Evolutionary conservation across 148 eudicot genomes (phyloP).

Genomic region (Polygonum maritimum): DNA sequence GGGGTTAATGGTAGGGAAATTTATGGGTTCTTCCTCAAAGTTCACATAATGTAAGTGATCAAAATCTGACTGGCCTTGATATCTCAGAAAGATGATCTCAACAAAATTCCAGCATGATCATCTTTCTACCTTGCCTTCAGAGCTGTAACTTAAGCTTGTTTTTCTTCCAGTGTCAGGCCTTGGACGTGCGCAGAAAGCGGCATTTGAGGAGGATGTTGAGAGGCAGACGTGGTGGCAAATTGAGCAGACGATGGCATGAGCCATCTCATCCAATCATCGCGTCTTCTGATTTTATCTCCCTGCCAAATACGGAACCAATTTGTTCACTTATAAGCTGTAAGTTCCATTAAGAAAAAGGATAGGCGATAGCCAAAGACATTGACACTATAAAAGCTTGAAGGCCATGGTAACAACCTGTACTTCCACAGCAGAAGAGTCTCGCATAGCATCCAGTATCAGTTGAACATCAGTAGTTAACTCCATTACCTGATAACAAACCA

Average conservation of each 20-base stretch:
- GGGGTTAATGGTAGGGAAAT: background rate
- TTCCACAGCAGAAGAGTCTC: constrained; percentile 28
- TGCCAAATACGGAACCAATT: constrained; percentile 12
- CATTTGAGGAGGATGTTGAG: constrained; percentile 22
- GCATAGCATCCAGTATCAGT: constrained; percentile 25
- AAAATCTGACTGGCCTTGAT: constrained; percentile 21
- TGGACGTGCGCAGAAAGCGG: constrained; percentile 26
- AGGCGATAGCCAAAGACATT: background rate
- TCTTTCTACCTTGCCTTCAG: background rate
- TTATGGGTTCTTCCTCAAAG: background rate
- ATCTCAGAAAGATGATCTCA: constrained; percentile 30
- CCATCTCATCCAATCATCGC: constrained; percentile 66
- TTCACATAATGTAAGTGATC: constrained; percentile 9
- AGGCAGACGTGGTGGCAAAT: constrained; percentile 22
- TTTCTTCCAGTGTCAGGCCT: constrained; percentile 39
- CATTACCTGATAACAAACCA: constrained; percentile 14
- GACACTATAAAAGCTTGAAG: background rate
- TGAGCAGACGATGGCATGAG: constrained; percentile 42
- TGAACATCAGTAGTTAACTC: constrained; percentile 15
- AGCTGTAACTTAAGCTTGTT: constrained; percentile 6
- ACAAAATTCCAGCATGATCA: constrained; percentile 15
- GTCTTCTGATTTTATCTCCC: constrained; percentile 59
- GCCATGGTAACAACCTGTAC: constrained; percentile 22
- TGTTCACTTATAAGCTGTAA: background rate
- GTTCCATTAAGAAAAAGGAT: background rate